Conservation (phyloP, 1,284 basidiomycete genomes). For the Cryptococcus sp. region DNA sequence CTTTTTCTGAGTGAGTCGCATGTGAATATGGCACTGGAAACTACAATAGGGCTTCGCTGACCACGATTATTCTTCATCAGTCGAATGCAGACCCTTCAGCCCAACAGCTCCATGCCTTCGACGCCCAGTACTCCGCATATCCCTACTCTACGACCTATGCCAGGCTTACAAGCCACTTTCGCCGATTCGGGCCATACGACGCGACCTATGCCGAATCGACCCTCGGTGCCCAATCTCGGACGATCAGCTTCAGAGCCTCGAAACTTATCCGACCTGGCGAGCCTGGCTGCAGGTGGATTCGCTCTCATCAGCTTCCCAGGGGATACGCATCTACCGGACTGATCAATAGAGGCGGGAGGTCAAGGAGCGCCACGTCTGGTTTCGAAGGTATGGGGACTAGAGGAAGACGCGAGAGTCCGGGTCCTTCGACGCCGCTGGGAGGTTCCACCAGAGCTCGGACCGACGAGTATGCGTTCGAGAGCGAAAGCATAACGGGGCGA, state of each 20-base stretch:
- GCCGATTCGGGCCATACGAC: background rate
- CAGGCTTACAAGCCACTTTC: no score
- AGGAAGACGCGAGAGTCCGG: conserved; percentile 14
- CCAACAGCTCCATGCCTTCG: background rate
- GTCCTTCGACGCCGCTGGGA: conserved; percentile 3
- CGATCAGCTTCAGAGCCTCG: conserved; percentile 20
- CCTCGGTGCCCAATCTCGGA: conserved; percentile 15
- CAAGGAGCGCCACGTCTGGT: background rate
- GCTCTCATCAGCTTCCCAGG: conserved; percentile 13
- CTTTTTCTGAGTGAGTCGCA: conserved; percentile 26
- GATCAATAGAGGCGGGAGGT: background rate
- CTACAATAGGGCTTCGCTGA: background rate
- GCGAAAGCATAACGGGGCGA: background rate
- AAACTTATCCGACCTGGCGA: conserved; percentile 9
- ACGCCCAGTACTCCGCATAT: conserved; percentile 6
- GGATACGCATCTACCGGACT: background rate
- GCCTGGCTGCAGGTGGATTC: background rate
- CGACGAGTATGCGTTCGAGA: background rate
- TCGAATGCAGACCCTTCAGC: conserved; percentile 15
- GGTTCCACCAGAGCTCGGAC: background rate
- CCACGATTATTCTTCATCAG: background rate
- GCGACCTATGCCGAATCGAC: conserved; percentile 6
- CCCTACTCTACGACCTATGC: conserved; percentile 2
- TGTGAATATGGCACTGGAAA: background rate
- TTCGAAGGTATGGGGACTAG: background rate